These are phyloP conservation scores for Triticum aestivum DNA, from an alignment of 176 grass and related monocot genomes.

Conservation along the genomic window IWGSC_CS_RefSeq_v2.1 NC_057801.1:805824980-805825479, in stretches of 20 bases:
- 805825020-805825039: background rate
- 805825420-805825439: background rate
- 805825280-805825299: conserved; percentile 5
- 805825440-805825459: background rate
- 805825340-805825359: conserved; percentile 43
- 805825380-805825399: conserved; percentile 3
- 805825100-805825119: background rate
- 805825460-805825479: background rate
- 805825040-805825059: conserved; percentile 27
- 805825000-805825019: conserved; percentile 49
- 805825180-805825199: background rate
- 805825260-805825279: conserved; percentile 26
- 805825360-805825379: conserved; percentile 47
- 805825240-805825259: background rate
- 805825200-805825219: background rate
- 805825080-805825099: background rate
- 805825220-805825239: background rate
- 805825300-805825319: conserved; percentile 21
- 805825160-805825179: background rate
- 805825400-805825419: background rate
- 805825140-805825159: conserved; percentile 36
- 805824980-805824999: background rate
- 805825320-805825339: background rate
- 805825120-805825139: conserved; percentile 40
- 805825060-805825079: background rate